Evolutionary conservation across 2,329 filamentous ascomycete species (phyloP).

Genomic region (Aspergillus luchuensis): DNA sequence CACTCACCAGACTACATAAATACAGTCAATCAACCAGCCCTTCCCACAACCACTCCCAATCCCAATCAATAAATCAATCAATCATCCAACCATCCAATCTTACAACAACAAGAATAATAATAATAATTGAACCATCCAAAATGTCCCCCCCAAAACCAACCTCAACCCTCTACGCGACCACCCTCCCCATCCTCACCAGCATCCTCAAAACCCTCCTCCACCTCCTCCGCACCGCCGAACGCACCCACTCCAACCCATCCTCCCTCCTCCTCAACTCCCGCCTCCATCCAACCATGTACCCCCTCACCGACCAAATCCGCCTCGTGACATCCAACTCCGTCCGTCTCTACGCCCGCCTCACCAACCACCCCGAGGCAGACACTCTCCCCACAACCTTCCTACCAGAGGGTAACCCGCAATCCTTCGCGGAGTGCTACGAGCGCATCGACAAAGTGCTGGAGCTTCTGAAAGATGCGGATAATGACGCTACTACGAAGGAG

Average conservation of each 20-base stretch:
- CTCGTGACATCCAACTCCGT: slow-evolving; percentile 29
- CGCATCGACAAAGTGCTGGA: slow-evolving; percentile 29
- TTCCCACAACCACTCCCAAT: too few relatives aligned
- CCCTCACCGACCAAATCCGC: slow-evolving; percentile 28
- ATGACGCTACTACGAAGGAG: slow-evolving; percentile 18
- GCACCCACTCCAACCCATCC: slow-evolving; percentile 10
- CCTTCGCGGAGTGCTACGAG: slow-evolving; percentile 26
- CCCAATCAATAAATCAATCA: too few relatives aligned
- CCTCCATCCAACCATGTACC: slow-evolving; percentile 26
- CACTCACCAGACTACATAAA: too few relatives aligned
- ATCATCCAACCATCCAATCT: too few relatives aligned
- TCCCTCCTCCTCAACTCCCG: slow-evolving; percentile 24
- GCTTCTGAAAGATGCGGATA: slow-evolving; percentile 23
- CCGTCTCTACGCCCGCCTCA: slow-evolving; percentile 28
- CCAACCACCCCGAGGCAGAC: slow-evolving; percentile 21
- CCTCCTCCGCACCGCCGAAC: slow-evolving; percentile 31
- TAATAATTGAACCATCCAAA: too few relatives aligned
- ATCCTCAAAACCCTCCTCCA: slow-evolving; percentile 31
- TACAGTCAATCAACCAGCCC: too few relatives aligned
- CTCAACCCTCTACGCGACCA: slow-evolving; percentile 25
- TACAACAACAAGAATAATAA: too few relatives aligned
- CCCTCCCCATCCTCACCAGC: slow-evolving; percentile 23
- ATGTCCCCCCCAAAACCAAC: too few relatives aligned
- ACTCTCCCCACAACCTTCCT: not conserved
- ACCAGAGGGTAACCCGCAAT: slow-evolving; percentile 20